Evolutionary conservation across 345 rosid genomes (phyloP).

Genomic region (Camelina hispida): DNA sequence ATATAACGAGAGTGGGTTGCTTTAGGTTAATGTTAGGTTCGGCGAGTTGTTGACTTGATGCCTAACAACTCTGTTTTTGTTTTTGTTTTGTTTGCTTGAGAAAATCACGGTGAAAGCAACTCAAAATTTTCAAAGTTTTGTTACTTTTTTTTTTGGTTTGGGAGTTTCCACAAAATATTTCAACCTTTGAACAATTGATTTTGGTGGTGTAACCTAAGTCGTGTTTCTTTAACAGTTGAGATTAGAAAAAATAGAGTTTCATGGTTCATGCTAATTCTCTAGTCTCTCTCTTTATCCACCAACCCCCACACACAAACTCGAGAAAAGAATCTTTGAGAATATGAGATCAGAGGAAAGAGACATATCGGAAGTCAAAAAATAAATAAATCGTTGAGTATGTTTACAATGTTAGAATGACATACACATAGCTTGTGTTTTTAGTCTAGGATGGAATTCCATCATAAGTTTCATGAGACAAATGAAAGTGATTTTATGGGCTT

Average conservation of each 20-base stretch:
- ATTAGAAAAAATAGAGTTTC: constrained; percentile 8
- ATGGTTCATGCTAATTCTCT: constrained; percentile 31
- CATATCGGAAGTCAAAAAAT: neutral
- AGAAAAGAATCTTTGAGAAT: neutral
- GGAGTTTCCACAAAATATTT: neutral
- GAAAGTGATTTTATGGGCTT: neutral
- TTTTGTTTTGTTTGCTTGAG: constrained; percentile 25
- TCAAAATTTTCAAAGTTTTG: neutral
- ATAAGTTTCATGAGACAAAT: neutral
- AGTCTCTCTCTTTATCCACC: constrained; percentile 31
- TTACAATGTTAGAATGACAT: neutral
- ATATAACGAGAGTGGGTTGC: constrained; percentile 35
- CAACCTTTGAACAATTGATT: constrained; percentile 23
- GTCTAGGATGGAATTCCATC: neutral
- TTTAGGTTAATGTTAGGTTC: constrained; percentile 51
- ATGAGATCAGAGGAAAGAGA: constrained; percentile 31
- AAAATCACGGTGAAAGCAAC: constrained; percentile 40
- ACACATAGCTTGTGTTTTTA: neutral
- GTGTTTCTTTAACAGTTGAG: constrained; percentile 34
- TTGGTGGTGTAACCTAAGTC: constrained; percentile 26
- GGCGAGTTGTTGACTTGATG: constrained; percentile 50
- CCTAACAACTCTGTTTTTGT: constrained; percentile 41
- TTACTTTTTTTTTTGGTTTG: constrained; percentile 30
- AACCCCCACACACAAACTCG: constrained; percentile 19
- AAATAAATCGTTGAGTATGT: neutral